A percentile compares a stretch with the other conserved stretches of the same genome.
phyloP scores from a whole-genome alignment of 2,329 filamentous ascomycete genomes.

The Sporothrix brasiliensis region DNA sequence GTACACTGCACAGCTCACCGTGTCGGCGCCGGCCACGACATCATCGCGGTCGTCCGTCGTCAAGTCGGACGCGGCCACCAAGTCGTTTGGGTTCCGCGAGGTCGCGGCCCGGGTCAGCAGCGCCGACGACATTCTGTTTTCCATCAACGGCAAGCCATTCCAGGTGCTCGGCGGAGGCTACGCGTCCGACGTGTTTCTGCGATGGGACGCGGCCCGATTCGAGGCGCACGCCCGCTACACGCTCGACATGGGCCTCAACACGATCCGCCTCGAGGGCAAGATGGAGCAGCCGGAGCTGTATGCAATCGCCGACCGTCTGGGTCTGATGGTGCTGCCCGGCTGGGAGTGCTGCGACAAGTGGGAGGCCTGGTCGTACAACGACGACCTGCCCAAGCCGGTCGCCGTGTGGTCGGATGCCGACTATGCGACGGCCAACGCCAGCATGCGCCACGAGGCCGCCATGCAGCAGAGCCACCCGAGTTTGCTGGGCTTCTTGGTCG shows the following conservation, averaged over 20 bases:
- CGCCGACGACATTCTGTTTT: slow-evolving; percentile 59
- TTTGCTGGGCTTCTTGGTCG: slow-evolving; percentile 60
- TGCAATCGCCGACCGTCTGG: slow-evolving; percentile 59
- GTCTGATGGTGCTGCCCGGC: slow-evolving; percentile 63
- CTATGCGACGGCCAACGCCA: slow-evolving; percentile 57
- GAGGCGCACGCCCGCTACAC: slow-evolving; percentile 55
- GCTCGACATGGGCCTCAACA: slow-evolving; percentile 65
- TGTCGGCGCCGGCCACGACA: slow-evolving; percentile 37
- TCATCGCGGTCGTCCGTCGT: slow-evolving; percentile 39
- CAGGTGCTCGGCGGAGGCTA: slow-evolving; percentile 65
- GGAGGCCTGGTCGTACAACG: slow-evolving; percentile 66
- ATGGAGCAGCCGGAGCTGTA: slow-evolving; percentile 66
- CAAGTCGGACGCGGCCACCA: slow-evolving; percentile 40
- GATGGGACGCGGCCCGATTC: slow-evolving; percentile 56
- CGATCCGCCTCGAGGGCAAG: slow-evolving; percentile 65
- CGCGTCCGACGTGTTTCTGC: slow-evolving; percentile 62
- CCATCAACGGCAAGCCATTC: slow-evolving; percentile 60
- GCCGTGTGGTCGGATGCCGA: slow-evolving; percentile 55
- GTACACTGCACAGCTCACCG: slow-evolving; percentile 41
- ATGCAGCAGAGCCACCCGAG: slow-evolving; percentile 64
- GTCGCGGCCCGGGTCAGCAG: slow-evolving; percentile 56
- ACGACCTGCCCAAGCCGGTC: slow-evolving; percentile 49
- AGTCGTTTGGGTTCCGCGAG: slow-evolving; percentile 57
- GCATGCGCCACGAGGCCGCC: slow-evolving; percentile 62
- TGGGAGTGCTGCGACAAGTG: slow-evolving; percentile 72